Evolutionary conservation across 2,329 filamentous ascomycete genomes (phyloP).

Genomic region (Apiospora phragmitis): DNA sequence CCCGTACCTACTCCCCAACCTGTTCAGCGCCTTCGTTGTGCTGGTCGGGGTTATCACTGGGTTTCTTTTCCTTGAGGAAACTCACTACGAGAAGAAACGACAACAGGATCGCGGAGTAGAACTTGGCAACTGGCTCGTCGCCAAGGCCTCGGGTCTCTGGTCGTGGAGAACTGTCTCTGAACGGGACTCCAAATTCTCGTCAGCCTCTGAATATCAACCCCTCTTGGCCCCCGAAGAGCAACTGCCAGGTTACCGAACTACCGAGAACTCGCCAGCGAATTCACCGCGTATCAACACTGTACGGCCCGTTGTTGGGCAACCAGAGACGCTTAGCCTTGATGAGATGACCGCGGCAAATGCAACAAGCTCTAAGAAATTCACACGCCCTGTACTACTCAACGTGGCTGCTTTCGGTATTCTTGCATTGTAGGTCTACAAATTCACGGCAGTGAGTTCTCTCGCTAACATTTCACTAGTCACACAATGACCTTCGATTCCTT

Average conservation of each 20-base stretch:
- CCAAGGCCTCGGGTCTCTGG: constrained; percentile 39
- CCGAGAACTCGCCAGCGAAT: constrained; percentile 52
- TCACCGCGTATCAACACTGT: constrained; percentile 37
- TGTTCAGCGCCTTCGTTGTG: constrained; percentile 65
- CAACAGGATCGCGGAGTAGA: constrained; percentile 75
- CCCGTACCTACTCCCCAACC: constrained; percentile 69
- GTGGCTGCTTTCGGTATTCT: constrained; percentile 90
- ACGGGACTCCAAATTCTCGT: not conserved
- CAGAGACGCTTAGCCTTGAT: constrained; percentile 38
- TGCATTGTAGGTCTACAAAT: constrained; percentile 72
- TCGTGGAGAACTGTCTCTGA: not conserved
- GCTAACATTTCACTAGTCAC: constrained; percentile 58
- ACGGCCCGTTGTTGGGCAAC: constrained; percentile 32
- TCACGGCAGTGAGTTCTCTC: not conserved
- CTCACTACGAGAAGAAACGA: constrained; percentile 79
- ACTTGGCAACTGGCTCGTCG: constrained; percentile 69
- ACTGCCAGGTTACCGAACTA: constrained; percentile 68
- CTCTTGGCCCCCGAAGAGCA: constrained; percentile 62
- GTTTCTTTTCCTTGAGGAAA: constrained; percentile 80
- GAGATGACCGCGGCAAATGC: constrained; percentile 12
- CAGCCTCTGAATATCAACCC: constrained; percentile 57
- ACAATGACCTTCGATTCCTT: constrained; percentile 96
- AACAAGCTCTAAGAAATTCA: constrained; percentile 57
- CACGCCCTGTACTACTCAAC: constrained; percentile 79
- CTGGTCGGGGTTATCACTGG: constrained; percentile 65